Evolutionary conservation across 345 rosid species (phyloP), one percentile per base, ranked within the genome.

Genomic region (Dovyalis caffra): DNA sequence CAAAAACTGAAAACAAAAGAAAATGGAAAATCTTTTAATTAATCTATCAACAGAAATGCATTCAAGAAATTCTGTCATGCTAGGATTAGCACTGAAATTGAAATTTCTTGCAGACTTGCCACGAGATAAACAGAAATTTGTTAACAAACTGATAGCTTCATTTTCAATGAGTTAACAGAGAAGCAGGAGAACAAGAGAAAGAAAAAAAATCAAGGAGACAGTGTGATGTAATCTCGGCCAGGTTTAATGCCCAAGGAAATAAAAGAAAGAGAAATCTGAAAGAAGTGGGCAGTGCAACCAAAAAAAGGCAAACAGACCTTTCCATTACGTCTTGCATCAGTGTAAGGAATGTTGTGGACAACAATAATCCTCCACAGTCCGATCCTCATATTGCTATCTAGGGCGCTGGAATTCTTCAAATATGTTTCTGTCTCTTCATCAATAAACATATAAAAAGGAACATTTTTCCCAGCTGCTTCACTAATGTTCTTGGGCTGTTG

Each of bases 321-420:
- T 81, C 98, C 97, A 63, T 89, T 90, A 38, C 96, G 94, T 81
- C 98, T 88, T 35, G 95, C 82, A 85, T 94, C 96, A 37, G 77
- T 78, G 68, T 90, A 92, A 79, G 98, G 98, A 77, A 85, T 84
- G 74, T 88, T 88, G 61, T 64, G 91, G 53, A 88, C 89, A 37
- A 90, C 90, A 82, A 90, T 72, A 78, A 90, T 86, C 85, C 91
- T 94, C 97, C 98, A 94, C 68, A 89, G 75, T 56, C 98, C 98
- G 53, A 90, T 86, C 82, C 84, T 87, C 85, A 62, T 87, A 76
- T 80, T 85, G 71, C 81, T 81, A 0, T 87, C 84, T 71, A 92
- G 80, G 60, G 84, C 71, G 77, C 86, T 88, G 21, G 81, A 66
- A 78, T 90, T 92, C 79, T 78, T 87, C 83, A 94, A 79, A 77